Evolutionary conservation across 148 eudicot genomes (phyloP), one percentile per base, ranked within the genome.

Genomic region (Diospyros lotus): DNA sequence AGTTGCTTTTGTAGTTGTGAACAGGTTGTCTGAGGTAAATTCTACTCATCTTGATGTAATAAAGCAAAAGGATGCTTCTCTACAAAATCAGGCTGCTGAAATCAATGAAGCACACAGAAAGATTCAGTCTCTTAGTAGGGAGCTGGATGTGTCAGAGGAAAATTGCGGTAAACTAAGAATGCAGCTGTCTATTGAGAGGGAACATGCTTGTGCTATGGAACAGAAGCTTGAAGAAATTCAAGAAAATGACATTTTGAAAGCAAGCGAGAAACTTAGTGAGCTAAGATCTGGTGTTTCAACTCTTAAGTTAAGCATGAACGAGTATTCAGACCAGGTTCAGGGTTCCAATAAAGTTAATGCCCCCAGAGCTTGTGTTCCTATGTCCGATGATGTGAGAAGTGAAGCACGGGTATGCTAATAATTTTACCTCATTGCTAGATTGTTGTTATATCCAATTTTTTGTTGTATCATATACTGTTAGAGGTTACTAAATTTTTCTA

Each of bases 1-100:
- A 64, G 94, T 80, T 75, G 90, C 97, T 76, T 89, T 89, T 77
- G 77, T 92, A 72, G 77, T 88, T 56, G 86, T 92, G 69, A 88
- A 85, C 68, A 83, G 92, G 78, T 69, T 88, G 41, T 89, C 85
- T 54, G 90, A 89, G 83, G 64, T 82, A 61, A 89, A 84, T 67
- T 78, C 81, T 66, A 72, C 66, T 42, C 76, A 80, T 76, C 75
- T 80, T 28, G 82, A 79, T 44, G 83, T 63, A 61, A 71, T 88
- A 65, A 72, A 69, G 75, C 53, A 63, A 46, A 86, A 74, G 84
- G 90, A 87, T 58, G 78, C 64, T 58, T 64, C 56, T 76, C 73
- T 88, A 42, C 58, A 45, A 50, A 72, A 75, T 64, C 85, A 79
- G 80, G 82, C 81, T 78, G 75, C 63, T 58, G 71, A 71, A 80